Evolutionary conservation across 2,329 filamentous ascomycete genomes (phyloP).

Genomic region (Nemania diffusa): DNA sequence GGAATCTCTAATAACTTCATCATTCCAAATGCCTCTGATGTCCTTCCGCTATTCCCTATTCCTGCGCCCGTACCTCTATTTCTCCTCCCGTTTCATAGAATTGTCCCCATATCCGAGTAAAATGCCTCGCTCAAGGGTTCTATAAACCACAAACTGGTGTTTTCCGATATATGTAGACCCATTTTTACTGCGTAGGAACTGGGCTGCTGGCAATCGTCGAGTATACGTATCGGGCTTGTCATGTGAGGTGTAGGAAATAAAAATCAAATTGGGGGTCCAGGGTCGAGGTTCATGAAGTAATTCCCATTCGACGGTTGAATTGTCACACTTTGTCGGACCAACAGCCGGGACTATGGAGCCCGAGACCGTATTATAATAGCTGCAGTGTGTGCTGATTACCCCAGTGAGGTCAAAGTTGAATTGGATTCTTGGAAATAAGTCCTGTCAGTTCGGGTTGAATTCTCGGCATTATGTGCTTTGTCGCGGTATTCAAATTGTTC

Average conservation of each 20-base stretch:
- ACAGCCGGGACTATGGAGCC: neutral
- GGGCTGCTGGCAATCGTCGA: neutral
- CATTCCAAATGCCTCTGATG: neutral
- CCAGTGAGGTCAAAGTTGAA: neutral
- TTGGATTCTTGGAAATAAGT: neutral
- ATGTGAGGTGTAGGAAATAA: neutral
- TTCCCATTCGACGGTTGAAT: neutral
- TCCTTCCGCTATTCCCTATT: neutral
- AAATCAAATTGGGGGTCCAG: neutral
- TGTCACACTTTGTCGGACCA: neutral
- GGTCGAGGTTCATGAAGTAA: neutral
- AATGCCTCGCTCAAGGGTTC: neutral
- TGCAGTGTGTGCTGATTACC: neutral
- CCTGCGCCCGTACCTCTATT: neutral
- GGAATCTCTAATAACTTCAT: too few species aligned
- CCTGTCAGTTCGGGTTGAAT: neutral
- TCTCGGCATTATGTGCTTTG: neutral
- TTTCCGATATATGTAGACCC: neutral
- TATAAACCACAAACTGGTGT: neutral
- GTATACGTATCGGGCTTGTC: neutral
- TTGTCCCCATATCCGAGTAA: neutral
- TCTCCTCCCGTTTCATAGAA: neutral
- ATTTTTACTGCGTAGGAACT: neutral
- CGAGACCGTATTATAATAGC: neutral
- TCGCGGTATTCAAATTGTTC: too few species aligned